phyloP scores from a whole-genome alignment of 2,329 filamentous ascomycete genomes.

The Clarireedia sp. region DNA sequence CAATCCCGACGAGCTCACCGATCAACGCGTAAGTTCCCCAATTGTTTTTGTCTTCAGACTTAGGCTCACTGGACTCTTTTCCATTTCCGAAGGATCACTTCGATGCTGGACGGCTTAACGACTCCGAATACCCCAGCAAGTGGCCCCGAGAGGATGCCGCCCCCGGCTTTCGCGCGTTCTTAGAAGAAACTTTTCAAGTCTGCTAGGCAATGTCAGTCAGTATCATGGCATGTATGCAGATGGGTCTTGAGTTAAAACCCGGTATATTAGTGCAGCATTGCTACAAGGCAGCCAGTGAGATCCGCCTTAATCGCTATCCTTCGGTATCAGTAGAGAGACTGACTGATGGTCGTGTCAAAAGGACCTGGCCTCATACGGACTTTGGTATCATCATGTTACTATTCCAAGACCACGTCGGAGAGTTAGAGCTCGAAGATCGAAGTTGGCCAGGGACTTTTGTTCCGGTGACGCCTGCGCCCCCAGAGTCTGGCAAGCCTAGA shows the following conservation, averaged over 20 bases:
- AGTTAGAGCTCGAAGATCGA: constrained; percentile 43
- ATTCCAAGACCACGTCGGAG: constrained; percentile 44
- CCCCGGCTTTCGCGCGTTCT: constrained; percentile 38
- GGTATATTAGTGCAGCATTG: constrained; percentile 5
- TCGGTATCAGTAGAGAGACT: constrained; percentile 23
- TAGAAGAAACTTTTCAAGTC: constrained; percentile 35
- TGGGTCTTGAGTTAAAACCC: background rate
- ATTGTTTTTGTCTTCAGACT: background rate
- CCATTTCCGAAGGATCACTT: constrained; percentile 9
- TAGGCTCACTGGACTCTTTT: background rate
- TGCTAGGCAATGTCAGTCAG: background rate
- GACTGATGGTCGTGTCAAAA: constrained; percentile 11
- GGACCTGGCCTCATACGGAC: constrained; percentile 39
- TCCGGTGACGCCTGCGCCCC: constrained; percentile 33
- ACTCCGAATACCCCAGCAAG: constrained; percentile 31
- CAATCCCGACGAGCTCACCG: background rate
- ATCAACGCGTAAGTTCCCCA: background rate
- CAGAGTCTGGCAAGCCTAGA: constrained; percentile 32
- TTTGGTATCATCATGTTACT: constrained; percentile 44
- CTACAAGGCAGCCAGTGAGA: constrained; percentile 6
- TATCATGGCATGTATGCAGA: constrained; percentile 10
- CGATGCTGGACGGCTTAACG: constrained; percentile 5
- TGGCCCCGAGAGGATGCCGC: constrained; percentile 36
- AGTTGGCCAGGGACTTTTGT: constrained; percentile 33
- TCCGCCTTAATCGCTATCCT: constrained; percentile 38